phyloP scores from a whole-genome alignment of 1,284 basidiomycete species.

The Bjerkandera adusta region DNA sequence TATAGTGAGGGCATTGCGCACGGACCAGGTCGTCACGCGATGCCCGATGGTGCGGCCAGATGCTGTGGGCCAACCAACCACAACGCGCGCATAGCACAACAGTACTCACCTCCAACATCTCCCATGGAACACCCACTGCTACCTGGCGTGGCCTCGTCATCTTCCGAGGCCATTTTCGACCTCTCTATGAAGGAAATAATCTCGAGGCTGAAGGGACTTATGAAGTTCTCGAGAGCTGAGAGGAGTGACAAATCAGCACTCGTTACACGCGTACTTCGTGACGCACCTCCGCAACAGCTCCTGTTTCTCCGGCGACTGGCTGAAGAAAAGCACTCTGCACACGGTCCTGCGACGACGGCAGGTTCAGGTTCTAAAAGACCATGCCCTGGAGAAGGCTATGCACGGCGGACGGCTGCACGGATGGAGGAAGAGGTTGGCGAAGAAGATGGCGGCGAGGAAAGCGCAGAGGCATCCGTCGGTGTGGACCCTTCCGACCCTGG shows the following conservation, averaged over 20 bases:
- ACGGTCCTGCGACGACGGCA: background rate
- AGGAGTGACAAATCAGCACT: background rate
- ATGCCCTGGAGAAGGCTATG: background rate
- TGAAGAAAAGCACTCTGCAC: background rate
- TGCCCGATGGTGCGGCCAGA: too few species aligned
- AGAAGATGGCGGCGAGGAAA: too few species aligned
- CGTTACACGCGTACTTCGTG: background rate
- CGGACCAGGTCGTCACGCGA: too few species aligned
- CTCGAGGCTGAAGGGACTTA: background rate
- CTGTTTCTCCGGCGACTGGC: background rate
- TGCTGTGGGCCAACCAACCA: too few species aligned
- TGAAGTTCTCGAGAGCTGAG: background rate
- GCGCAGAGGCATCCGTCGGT: too few species aligned
- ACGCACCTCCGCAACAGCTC: background rate
- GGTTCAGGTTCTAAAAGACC: too few species aligned
- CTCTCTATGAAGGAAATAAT: background rate
- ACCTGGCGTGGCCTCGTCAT: too few species aligned
- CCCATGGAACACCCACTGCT: too few species aligned
- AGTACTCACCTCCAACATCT: too few species aligned
- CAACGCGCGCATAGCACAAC: too few species aligned
- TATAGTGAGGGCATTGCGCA: too few species aligned
- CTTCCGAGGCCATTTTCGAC: background rate
- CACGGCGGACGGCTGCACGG: background rate
- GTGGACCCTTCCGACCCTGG: too few species aligned
- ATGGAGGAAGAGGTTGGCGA: constrained; percentile 9